Evolutionary conservation across 306 rosid genomes (phyloP).

Genomic region (Oemleria cerasiformis): DNA sequence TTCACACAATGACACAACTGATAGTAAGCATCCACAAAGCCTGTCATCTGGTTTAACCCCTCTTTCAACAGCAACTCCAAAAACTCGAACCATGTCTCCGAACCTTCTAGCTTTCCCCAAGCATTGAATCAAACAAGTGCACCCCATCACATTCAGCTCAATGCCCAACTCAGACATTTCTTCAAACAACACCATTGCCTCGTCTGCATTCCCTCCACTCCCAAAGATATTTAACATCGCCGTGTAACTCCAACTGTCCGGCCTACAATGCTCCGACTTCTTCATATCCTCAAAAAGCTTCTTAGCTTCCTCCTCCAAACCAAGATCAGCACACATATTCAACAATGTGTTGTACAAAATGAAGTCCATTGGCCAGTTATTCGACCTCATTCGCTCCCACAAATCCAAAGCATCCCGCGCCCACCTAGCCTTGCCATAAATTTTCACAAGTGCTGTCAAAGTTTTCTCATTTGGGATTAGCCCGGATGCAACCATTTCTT

Average conservation of each 20-base stretch:
- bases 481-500: constrained; percentile 77
- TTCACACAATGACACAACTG: constrained; percentile 63
- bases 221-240: constrained; percentile 90
- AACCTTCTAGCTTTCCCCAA: constrained; percentile 75
- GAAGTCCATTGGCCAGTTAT: constrained; percentile 85
- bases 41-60: constrained; percentile 80
- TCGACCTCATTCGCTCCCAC: constrained; percentile 74
- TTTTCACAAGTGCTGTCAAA: constrained; percentile 72
- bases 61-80: constrained; percentile 43
- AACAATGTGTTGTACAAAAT: constrained; percentile 76
- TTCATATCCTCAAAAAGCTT: constrained; percentile 76
- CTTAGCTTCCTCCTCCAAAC: constrained; percentile 88
- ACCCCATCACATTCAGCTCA: constrained; percentile 82
- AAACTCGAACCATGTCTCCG: constrained; percentile 61
- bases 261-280: constrained; percentile 46
- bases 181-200: constrained; percentile 69
- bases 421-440: constrained; percentile 96
- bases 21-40: constrained; percentile 76
- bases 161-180: constrained; percentile 67
- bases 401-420: constrained; percentile 71
- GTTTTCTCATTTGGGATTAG: constrained; percentile 79
- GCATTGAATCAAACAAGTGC: constrained; percentile 91
- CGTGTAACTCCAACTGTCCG: constrained; percentile 90
- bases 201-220: constrained; percentile 67
- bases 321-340: constrained; percentile 96